phyloP scores from a whole-genome alignment of 805 yeast species.

The Pichia membranifaciens region DNA sequence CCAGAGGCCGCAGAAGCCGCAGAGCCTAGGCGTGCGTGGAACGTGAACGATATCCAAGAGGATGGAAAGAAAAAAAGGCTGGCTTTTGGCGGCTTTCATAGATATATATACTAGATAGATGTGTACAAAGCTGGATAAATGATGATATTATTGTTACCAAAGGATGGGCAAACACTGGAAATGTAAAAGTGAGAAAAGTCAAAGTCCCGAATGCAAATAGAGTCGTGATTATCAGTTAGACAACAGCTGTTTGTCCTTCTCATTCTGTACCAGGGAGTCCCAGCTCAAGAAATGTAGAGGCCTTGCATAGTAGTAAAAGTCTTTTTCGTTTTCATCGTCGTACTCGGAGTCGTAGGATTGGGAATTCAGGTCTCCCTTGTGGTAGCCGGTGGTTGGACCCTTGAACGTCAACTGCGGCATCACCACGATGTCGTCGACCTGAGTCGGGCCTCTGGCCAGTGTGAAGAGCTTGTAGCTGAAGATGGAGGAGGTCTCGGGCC shows the following conservation, averaged over 20 bases:
- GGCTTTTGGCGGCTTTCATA: too few species aligned
- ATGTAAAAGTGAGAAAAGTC: neutral
- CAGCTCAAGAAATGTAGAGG: constrained; percentile 26
- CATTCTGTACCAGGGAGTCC: constrained; percentile 14
- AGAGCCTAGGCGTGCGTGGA: too few species aligned
- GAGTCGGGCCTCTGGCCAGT: constrained; percentile 29
- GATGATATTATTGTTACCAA: too few species aligned
- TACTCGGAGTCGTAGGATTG: constrained; percentile 21
- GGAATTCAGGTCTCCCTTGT: constrained; percentile 12
- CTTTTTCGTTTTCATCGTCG: constrained; percentile 25
- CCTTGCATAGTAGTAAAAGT: constrained; percentile 28
- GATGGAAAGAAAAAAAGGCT: too few species aligned
- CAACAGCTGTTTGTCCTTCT: neutral
- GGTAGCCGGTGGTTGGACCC: constrained; percentile 17
- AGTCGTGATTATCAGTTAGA: neutral
- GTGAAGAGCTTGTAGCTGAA: constrained; percentile 28
- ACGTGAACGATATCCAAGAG: too few species aligned
- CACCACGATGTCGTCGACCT: constrained; percentile 28
- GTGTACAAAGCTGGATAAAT: too few species aligned
- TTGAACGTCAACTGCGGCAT: constrained; percentile 29
- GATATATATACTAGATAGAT: too few species aligned
- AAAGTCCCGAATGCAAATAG: neutral
- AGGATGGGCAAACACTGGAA: too few species aligned
- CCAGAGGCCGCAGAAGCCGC: too few species aligned
- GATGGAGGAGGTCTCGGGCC: constrained; percentile 26